phyloP scores from a whole-genome alignment of 768 basidiomycete genomes.

The Tylopilus balloui region DNA sequence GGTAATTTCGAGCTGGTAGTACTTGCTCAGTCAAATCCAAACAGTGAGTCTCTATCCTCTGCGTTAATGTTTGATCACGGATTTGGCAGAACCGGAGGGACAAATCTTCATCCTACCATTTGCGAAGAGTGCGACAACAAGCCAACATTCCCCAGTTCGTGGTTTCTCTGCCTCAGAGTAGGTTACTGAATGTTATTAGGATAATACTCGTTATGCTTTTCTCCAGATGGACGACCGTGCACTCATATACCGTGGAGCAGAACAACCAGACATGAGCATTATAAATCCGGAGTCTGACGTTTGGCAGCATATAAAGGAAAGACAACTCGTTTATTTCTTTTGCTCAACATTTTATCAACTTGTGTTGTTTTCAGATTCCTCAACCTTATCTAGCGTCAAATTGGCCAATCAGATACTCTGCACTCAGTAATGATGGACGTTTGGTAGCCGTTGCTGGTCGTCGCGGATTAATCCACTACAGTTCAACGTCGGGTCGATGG shows the following conservation, averaged over 20 bases:
- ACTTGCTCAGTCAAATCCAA: slow-evolving; percentile 52
- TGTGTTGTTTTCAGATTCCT: slow-evolving; percentile 60
- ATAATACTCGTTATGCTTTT: slow-evolving; percentile 94
- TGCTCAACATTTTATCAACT: background rate
- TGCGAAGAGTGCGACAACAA: slow-evolving; percentile 90
- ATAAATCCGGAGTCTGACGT: slow-evolving; percentile 98
- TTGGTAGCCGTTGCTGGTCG: slow-evolving; percentile 91
- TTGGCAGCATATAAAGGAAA: slow-evolving; percentile 93
- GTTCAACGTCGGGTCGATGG: slow-evolving; percentile 92
- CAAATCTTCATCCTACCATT: slow-evolving; percentile 87
- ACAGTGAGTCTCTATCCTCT: slow-evolving; percentile 38
- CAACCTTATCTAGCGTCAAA: slow-evolving; percentile 83
- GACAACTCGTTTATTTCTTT: slow-evolving; percentile 3
- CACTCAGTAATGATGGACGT: slow-evolving; percentile 84
- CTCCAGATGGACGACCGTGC: slow-evolving; percentile 93
- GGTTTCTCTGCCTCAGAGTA: background rate
- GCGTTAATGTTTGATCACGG: background rate
- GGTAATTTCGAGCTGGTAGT: slow-evolving; percentile 88
- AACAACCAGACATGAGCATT: slow-evolving; percentile 96
- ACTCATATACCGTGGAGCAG: slow-evolving; percentile 90
- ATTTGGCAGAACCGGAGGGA: slow-evolving; percentile 47
- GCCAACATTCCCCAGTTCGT: slow-evolving; percentile 85
- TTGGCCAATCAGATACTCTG: slow-evolving; percentile 92
- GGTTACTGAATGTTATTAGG: slow-evolving; percentile 43
- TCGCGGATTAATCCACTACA: slow-evolving; percentile 89